Conservation (phyloP, 148 eudicot genomes). For the Camellia sinensis region DNA sequence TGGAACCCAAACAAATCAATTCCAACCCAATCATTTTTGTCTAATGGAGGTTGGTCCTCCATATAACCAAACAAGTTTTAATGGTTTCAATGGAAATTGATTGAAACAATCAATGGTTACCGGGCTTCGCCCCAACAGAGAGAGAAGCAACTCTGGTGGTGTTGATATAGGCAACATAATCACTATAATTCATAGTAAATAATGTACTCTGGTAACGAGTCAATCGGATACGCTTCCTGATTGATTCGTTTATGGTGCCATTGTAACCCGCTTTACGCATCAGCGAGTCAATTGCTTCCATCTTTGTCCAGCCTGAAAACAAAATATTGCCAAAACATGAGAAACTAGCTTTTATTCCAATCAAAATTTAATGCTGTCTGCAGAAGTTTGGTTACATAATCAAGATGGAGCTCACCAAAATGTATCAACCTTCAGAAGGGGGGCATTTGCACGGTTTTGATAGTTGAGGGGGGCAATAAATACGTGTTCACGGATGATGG, state of each 20-base stretch:
- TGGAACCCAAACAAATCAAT: slow-evolving; percentile 15
- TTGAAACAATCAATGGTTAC: slow-evolving; percentile 21
- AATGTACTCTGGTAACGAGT: slow-evolving; percentile 90
- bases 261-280: slow-evolving; percentile 78
- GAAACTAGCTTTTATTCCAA: not conserved
- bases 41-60: slow-evolving; percentile 5
- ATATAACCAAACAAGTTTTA: slow-evolving; percentile 14
- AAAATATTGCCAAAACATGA: not conserved
- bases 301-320: slow-evolving; percentile 74
- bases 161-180: slow-evolving; percentile 65
- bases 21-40: slow-evolving; percentile 11
- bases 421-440: no score
- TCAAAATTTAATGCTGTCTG: not conserved
- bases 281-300: slow-evolving; percentile 82
- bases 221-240: slow-evolving; percentile 57
- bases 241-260: slow-evolving; percentile 64
- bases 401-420: not conserved
- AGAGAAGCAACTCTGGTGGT: slow-evolving; percentile 62
- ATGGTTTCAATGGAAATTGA: not conserved
- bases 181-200: slow-evolving; percentile 70
- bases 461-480: no score
- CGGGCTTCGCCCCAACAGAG: slow-evolving; percentile 48
- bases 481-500: no score
- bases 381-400: not conserved
- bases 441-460: no score